phyloP scores from a whole-genome alignment of 2,329 filamentous ascomycete genomes.

The Chaetomium olivaceum region DNA sequence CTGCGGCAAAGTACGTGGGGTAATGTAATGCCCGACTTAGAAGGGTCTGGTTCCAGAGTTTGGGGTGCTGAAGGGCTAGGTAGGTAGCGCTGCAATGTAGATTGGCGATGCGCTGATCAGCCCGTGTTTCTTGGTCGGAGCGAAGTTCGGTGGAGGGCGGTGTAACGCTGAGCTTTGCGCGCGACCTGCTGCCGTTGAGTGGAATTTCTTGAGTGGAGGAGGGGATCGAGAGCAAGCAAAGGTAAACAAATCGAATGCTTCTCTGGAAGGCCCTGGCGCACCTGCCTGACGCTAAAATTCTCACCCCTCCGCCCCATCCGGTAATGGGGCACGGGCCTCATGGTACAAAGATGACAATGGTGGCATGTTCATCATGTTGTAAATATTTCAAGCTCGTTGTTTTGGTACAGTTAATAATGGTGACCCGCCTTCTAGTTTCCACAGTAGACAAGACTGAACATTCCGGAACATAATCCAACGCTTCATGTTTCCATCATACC shows the following conservation, averaged over 20 bases:
- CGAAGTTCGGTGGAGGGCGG: background rate
- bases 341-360: background rate
- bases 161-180: conserved; percentile 12
- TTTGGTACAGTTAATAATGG: background rate
- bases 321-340: conserved; percentile 22
- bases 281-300: conserved; percentile 26
- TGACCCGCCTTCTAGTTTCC: background rate
- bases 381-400: background rate
- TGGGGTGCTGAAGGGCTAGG: background rate
- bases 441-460: background rate
- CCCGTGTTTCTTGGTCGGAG: background rate
- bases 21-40: conserved; percentile 8
- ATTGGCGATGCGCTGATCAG: background rate
- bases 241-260: conserved; percentile 25
- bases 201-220: conserved; percentile 18
- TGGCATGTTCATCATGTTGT: background rate
- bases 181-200: conserved; percentile 16
- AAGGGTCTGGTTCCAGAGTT: background rate
- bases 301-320: conserved; percentile 19
- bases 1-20: conserved; percentile 15
- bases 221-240: conserved; percentile 19
- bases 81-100: background rate
- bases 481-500: background rate
- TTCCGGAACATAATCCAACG: background rate
- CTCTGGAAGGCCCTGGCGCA: conserved; percentile 14